A percentile compares a stretch with the other conserved stretches of the same genome.
Conservation (phyloP, 78 protist species). For the Dictyostelium intermedium region DNA sequence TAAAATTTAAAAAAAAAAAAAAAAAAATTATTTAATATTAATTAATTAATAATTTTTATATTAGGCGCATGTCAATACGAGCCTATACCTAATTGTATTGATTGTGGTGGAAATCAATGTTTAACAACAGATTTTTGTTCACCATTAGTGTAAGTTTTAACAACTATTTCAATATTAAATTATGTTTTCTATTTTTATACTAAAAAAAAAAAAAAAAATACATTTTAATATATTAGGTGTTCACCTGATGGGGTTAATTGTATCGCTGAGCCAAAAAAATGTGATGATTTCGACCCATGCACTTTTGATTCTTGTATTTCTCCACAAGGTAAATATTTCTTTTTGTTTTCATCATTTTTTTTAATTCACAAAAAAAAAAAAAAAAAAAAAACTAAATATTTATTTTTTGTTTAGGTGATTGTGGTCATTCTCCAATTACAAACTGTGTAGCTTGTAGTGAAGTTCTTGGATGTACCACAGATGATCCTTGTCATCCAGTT, state of each 20-base stretch:
- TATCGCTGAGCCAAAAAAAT: background rate
- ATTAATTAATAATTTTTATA: too few species aligned
- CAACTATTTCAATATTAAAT: too few species aligned
- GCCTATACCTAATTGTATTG: background rate
- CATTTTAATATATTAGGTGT: background rate
- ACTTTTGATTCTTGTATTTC: background rate
- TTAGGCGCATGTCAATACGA: background rate
- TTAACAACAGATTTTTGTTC: conserved; percentile 14
- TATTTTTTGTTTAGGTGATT: background rate
- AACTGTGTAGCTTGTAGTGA: background rate
- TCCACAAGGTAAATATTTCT: background rate
- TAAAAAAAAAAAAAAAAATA: too few species aligned
- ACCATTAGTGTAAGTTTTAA: background rate
- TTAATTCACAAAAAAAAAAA: too few species aligned
- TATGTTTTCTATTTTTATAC: background rate
- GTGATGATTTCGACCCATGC: background rate
- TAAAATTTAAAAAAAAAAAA: too few species aligned
- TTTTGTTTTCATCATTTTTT: too few species aligned
- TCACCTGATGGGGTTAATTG: background rate
- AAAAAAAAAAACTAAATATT: too few species aligned
- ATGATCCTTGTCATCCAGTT: background rate
- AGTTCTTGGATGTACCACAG: background rate
- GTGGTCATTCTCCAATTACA: background rate
- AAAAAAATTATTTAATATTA: too few species aligned
- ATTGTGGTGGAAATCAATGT: background rate